phyloP scores from a whole-genome alignment of 495 filamentous ascomycete genomes.

The Neurospora sp. region DNA sequence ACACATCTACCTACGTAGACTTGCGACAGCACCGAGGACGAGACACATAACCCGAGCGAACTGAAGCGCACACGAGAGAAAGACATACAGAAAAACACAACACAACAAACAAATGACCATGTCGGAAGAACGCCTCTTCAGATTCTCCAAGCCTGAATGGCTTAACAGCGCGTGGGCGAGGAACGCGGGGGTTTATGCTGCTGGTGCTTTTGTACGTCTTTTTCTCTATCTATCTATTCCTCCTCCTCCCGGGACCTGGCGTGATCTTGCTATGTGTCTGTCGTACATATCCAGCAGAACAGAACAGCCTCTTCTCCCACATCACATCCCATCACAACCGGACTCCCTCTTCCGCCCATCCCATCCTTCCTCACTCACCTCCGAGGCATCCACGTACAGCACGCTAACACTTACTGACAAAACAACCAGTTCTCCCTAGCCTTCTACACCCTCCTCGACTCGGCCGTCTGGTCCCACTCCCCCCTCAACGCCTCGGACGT shows the following conservation, averaged over 20 bases:
- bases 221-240: neutral
- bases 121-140: constrained; percentile 62
- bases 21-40: neutral
- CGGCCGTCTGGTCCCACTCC: constrained; percentile 77
- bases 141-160: constrained; percentile 77
- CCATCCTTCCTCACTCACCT: too few relatives aligned
- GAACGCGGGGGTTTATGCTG: constrained; percentile 72
- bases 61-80: neutral
- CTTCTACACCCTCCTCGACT: constrained; percentile 93
- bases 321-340: neutral
- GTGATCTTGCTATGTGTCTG: neutral
- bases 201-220: constrained; percentile 70
- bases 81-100: neutral
- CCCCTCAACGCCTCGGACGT: constrained; percentile 65
- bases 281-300: neutral
- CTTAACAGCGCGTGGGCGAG: constrained; percentile 76
- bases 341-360: neutral
- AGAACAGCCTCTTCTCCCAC: neutral
- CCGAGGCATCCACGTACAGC: neutral
- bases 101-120: constrained; percentile 15
- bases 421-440: constrained; percentile 76
- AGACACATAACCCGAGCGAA: neutral
- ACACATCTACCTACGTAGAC: neutral
- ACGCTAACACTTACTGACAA: neutral
- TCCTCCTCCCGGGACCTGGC: neutral